These are phyloP conservation scores for Colletotrichum liaoningense DNA, from an alignment of 2,329 filamentous ascomycete genomes.

Conservation along the genomic window DNA sequence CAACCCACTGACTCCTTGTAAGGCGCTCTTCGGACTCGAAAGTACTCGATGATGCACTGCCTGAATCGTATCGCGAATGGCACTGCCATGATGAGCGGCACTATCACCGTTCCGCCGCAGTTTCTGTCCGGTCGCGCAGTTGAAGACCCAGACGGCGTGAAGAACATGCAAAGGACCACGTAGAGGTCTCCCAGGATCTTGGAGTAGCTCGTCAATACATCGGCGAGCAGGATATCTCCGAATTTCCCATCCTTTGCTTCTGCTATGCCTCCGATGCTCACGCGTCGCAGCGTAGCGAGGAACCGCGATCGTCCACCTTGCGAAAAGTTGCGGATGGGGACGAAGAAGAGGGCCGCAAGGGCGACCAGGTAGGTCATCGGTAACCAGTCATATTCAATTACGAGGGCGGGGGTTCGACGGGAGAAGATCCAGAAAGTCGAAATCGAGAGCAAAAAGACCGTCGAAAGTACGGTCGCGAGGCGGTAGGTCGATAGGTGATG, in stretches of 20 bases:
- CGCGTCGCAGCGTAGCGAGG: slow-evolving; percentile 78
- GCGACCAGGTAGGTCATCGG: slow-evolving; percentile 85
- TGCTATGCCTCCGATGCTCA: slow-evolving; percentile 87
- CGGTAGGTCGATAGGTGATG: slow-evolving; percentile 89
- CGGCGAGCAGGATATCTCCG: slow-evolving; percentile 91
- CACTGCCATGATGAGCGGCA: slow-evolving; percentile 85
- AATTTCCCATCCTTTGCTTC: slow-evolving; percentile 92
- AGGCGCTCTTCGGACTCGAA: slow-evolving; percentile 72
- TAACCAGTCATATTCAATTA: slow-evolving; percentile 84
- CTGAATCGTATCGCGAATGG: slow-evolving; percentile 89
- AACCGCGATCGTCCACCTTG: slow-evolving; percentile 80
- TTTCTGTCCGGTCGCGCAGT: slow-evolving; percentile 84
- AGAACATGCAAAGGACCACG: slow-evolving; percentile 91
- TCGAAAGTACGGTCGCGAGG: slow-evolving; percentile 80
- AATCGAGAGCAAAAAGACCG: slow-evolving; percentile 78
- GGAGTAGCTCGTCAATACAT: slow-evolving; percentile 94
- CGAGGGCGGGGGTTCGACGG: slow-evolving; percentile 73
- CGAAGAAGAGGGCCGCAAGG: slow-evolving; percentile 76
- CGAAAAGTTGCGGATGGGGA: slow-evolving; percentile 77
- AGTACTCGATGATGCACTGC: slow-evolving; percentile 91
- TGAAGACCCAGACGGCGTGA: slow-evolving; percentile 75
- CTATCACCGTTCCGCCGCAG: slow-evolving; percentile 82
- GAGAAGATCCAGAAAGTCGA: slow-evolving; percentile 87
- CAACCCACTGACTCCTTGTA: slow-evolving; percentile 71
- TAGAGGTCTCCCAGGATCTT: slow-evolving; percentile 93